Base-by-base conservation (phyloP, 192 early-diverging fungal genomes). In the Umbelopsis isabellina region DNA sequence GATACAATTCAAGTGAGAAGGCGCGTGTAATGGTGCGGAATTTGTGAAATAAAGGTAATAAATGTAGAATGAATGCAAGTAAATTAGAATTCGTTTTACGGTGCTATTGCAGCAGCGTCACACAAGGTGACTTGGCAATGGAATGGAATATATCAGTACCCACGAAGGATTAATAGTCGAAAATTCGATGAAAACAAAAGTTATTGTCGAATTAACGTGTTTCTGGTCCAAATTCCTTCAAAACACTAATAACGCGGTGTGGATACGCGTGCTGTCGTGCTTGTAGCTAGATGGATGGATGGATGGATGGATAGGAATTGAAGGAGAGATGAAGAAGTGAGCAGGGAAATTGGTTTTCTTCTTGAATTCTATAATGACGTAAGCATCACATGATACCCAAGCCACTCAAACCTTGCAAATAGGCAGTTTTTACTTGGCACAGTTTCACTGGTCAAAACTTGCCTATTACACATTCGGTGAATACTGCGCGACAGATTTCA, bases 11-110 rank as follows among this genome's bases (percentile, higher is more conserved):
- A 64, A 41, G 55, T 33, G 27, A 61, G 27, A 61, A 35, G 55
- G 11, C 55, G 55, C 55, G 55, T 25, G 55, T 35, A 30, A 16
- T 35, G 55, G 33, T 61, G 55, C 55, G 55, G 25, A 61, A 61
- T 16, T 55, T 30, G 55, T n/a, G 5, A 16, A 30, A 18, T 16
- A 18, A 61, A 61, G 12, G 18, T 2, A 67, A 73, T 6, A 64
- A 47, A 45, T 46, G 53, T 44, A 64, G 48, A 25, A 27, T 53
- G 69, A 64, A 71, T 48, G 69, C 53, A 71, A 71, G 44, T 30
- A 71, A 48, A 58, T 48, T 71, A 71, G 69, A 47, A 71, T 71
- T 58, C 52, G 23, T 55, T 52, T 52, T 58, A 58, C 52, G 64
- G n/a, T 71, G 55, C 15, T 71, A 25, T 18, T 52, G 53, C 61